Base-by-base conservation (phyloP, 129 eudicot species). In the Lactuca sativa region DNA sequence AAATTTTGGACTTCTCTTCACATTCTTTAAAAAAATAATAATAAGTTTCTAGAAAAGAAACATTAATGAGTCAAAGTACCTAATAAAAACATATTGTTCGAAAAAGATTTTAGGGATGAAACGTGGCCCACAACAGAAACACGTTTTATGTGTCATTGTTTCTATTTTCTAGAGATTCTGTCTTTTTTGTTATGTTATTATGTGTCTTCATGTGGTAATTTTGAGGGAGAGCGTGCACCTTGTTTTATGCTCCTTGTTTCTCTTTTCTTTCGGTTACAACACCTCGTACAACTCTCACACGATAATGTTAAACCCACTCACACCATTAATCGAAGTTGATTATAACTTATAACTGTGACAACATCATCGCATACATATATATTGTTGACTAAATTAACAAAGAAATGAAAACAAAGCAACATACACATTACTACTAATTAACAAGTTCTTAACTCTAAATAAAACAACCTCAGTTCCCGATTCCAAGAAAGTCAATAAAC, bases 401-500 rank as follows among this genome's bases (percentile, higher is more conserved):
- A 9, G 12, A 41, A 7, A 41, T 3, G 0, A 40, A 40, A 40
- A 10, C 5, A 16, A 38, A 63, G 2, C 3, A 18, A 18, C 21
- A 18, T 18, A 17, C 34, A 41, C 54, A 47, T 48, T 66, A 31
- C 71, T 32, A 32, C 16, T 48, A 30, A 14, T 48, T 30, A 44
- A 66, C 71, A 30, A 48, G 12, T 31, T 68, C 44, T 69, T 6
- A 8, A 2, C 5, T 37, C n/a, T 18, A 11, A 3, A 0, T 1
- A 56, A 56, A 53, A 21, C 32, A 21, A 70, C 6, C n/a, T 71
- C 54, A 84, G 25, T 78, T 21, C 16, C 82, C 87, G 56, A 82
- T 84, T 61, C 87, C 87, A 47, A 85, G 87, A 52, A 85, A 85
- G 75, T 85, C 90, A 52, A 85, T 85, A 68, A 85, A 82, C 9